These are phyloP conservation scores for Neofusicoccum umdonicola DNA, from an alignment of 2,329 filamentous ascomycete species.

Conservation along the genomic window DNA sequence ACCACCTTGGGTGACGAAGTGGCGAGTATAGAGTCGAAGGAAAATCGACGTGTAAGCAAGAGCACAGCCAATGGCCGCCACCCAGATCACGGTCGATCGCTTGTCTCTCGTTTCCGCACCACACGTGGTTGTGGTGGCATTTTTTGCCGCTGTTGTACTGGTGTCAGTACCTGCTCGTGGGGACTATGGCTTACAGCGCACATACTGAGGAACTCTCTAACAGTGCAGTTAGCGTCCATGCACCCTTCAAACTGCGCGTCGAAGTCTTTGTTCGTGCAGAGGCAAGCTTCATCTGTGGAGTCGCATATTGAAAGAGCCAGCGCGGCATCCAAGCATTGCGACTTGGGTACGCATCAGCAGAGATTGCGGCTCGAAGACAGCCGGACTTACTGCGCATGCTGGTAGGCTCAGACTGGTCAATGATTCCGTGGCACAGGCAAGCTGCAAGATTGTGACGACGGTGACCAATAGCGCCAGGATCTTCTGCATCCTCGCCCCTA, in stretches of 20 bases:
- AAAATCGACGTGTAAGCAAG: not conserved
- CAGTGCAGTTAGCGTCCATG: not conserved
- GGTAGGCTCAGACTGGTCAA: not conserved
- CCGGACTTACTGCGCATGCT: not conserved
- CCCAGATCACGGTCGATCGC: not conserved
- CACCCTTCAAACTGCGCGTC: not conserved
- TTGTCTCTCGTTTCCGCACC: not conserved
- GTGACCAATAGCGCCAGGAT: not conserved
- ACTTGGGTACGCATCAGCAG: not conserved
- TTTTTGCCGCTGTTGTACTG: not conserved
- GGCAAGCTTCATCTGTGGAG: not conserved
- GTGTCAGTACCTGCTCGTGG: not conserved
- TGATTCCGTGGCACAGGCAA: not conserved
- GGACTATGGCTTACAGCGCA: not conserved
- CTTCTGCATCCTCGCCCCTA: not conserved
- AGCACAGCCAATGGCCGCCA: not conserved
- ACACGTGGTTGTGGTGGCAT: not conserved
- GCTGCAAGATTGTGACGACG: not conserved
- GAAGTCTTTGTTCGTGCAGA: not conserved
- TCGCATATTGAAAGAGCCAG: not conserved
- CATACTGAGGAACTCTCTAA: not conserved
- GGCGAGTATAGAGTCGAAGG: not conserved
- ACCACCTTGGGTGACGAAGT: not conserved
- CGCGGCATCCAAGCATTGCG: not conserved
- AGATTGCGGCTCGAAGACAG: not conserved